Base-by-base conservation (phyloP, 495 filamentous ascomycete genomes). In the Cetradonia linearis region DNA sequence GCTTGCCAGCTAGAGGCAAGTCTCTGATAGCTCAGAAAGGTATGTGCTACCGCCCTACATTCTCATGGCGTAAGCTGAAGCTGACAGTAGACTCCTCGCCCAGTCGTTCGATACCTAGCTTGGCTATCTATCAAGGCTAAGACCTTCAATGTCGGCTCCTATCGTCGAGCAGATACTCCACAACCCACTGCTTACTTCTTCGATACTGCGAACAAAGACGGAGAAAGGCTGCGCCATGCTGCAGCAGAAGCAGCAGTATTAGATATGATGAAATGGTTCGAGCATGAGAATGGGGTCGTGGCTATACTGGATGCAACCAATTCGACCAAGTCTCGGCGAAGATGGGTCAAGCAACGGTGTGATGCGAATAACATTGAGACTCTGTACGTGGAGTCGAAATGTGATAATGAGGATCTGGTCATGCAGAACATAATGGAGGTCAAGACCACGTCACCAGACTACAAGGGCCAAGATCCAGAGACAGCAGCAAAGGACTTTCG, bases 341-440 rank as follows among this genome's bases (percentile, higher is more conserved):
- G 86, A 60, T 98, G 94, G 93, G 92, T 96, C 59, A 78, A 87
- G 61, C 85, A 96, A 62, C 75, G 79, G 56, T 88, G 89, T 70
- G 68, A 72, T 2, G 74, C 77, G 8, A 83, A 90, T 63, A 83
- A 84, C 48, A 86, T 96, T 57, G 89, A 96, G 66, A 90, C 91
- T 5, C 74, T 98, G 37, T 98, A 93, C 65, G 93, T 98, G 20
- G 93, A 98, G 77, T 91, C 86, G 23, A 89, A 90, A 67, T 98
- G 93, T 70, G 92, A 98, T 68, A 85, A 96, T 60, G 90, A 96
- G 69, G 86, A 92, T 42, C 71, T 96, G 54, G 93, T 98, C 73
- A 94, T 95, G 88, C 86, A 81, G 76, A 98, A 98, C 71, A 95
- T 98, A 68, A 83, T 90, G 58, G 93, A 96, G 70, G 93, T 98